Percentiles rank a stretch among this genome's conserved stretches.
phyloP scores from a whole-genome alignment of 306 rosid genomes.

The Vachellia collinsii region DNA sequence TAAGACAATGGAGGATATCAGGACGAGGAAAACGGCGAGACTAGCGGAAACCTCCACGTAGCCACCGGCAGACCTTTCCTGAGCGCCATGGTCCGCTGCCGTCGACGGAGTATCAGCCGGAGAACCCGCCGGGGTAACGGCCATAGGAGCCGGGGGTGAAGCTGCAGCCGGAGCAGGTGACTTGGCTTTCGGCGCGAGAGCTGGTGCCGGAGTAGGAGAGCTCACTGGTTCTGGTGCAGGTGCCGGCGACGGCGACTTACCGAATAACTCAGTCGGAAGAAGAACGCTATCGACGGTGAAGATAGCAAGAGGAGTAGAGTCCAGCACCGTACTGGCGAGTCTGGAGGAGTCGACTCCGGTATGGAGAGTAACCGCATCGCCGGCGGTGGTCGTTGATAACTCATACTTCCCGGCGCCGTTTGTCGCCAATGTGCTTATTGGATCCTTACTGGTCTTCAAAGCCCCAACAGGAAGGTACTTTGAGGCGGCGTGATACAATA shows the following conservation, averaged over 20 bases:
- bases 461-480: conserved; percentile 74
- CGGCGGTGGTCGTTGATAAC: conserved; percentile 51
- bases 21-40: conserved; percentile 38
- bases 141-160: background rate
- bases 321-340: conserved; percentile 72
- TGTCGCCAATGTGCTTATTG: conserved; percentile 68
- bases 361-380: conserved; percentile 78
- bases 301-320: conserved; percentile 67
- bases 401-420: conserved; percentile 83
- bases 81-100: conserved; percentile 33
- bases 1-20: conserved; percentile 50
- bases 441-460: conserved; percentile 57
- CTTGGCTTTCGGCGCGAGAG: background rate
- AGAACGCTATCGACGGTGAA: conserved; percentile 76
- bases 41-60: conserved; percentile 40
- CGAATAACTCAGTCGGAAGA: conserved; percentile 73
- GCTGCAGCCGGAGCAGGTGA: background rate
- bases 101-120: conserved; percentile 47
- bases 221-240: conserved; percentile 59
- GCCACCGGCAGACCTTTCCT: conserved; percentile 37
- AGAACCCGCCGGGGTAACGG: background rate
- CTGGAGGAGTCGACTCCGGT: conserved; percentile 82
- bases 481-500: conserved; percentile 68
- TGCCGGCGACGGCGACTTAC: conserved; percentile 73
- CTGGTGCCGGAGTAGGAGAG: conserved; percentile 53